A percentile compares a stretch with the other conserved stretches of the same genome.
Evolutionary conservation across 345 rosid species (phyloP).

Genomic region (Aquilaria yunnanensis): DNA sequence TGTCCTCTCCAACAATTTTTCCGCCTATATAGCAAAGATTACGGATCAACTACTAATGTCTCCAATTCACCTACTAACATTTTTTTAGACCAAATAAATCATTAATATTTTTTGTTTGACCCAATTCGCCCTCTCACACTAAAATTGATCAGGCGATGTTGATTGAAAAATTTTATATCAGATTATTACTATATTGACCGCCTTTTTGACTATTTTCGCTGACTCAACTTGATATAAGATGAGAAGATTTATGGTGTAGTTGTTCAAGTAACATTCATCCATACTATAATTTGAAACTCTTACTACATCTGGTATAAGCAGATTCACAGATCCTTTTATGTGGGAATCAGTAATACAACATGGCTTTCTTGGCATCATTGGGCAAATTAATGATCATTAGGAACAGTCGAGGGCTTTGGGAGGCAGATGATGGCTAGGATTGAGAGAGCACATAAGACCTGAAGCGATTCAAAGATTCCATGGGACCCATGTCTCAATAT

Average conservation of each 20-base stretch:
- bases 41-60: too few species aligned
- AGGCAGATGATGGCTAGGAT: conserved; percentile 69
- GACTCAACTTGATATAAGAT: conserved; percentile 93
- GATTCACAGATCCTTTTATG: conserved; percentile 74
- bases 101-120: too few species aligned
- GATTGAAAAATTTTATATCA: too few species aligned
- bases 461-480: conserved; percentile 61
- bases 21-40: too few species aligned
- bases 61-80: too few species aligned
- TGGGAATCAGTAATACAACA: conserved; percentile 74
- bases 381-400: conserved; percentile 69
- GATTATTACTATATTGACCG: conserved; percentile 3
- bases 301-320: conserved; percentile 22
- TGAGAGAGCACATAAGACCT: conserved; percentile 61
- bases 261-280: conserved; percentile 67
- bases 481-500: conserved; percentile 16
- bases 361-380: conserved; percentile 57
- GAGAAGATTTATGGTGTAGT: conserved; percentile 60
- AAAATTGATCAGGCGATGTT: too few species aligned
- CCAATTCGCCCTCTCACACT: too few species aligned
- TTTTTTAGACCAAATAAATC: too few species aligned
- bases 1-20: too few species aligned
- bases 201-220: conserved; percentile 53
- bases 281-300: conserved; percentile 77
- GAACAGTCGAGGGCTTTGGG: conserved; percentile 52